phyloP scores from a whole-genome alignment of 2,329 filamentous ascomycete genomes.

The Aspergillus pseudoterreus region DNA sequence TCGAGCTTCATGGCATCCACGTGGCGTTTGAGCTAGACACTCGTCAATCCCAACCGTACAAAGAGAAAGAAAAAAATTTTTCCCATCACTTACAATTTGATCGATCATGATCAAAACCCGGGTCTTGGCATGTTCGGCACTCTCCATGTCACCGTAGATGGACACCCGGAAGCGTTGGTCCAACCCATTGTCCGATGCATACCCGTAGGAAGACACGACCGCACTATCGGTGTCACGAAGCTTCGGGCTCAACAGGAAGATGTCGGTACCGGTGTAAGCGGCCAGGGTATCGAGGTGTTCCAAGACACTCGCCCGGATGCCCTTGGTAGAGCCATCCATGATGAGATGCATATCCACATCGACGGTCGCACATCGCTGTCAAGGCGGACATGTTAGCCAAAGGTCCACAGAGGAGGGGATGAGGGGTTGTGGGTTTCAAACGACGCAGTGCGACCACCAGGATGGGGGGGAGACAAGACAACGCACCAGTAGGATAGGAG shows the following conservation, averaged over 20 bases:
- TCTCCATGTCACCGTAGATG: constrained; percentile 93
- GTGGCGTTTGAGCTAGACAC: constrained; percentile 48
- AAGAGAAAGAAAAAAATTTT: not conserved
- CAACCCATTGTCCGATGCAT: constrained; percentile 73
- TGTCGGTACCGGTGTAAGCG: constrained; percentile 86
- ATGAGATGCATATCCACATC: constrained; percentile 91
- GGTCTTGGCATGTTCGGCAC: constrained; percentile 94
- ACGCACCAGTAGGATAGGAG: constrained; percentile 84
- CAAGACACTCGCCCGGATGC: constrained; percentile 71
- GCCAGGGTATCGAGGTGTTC: constrained; percentile 85
- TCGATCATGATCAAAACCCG: constrained; percentile 96
- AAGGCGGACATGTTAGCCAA: constrained; percentile 19
- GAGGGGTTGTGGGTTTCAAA: constrained; percentile 6
- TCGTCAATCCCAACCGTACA: constrained; percentile 15
- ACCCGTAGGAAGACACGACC: constrained; percentile 68
- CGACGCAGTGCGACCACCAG: not conserved
- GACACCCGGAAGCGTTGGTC: constrained; percentile 89
- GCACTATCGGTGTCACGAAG: constrained; percentile 73
- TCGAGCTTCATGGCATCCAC: constrained; percentile 81
- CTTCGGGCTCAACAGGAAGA: constrained; percentile 91
- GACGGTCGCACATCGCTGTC: constrained; percentile 83
- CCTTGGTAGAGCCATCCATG: constrained; percentile 66
- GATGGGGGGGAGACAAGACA: not conserved
- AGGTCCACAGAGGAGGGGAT: constrained; percentile 8
- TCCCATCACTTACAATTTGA: constrained; percentile 62